Evolutionary conservation across 2,329 filamentous ascomycete species (phyloP), one percentile per base, ranked within the genome.

Genomic region (Paecilomyces variotii): DNA sequence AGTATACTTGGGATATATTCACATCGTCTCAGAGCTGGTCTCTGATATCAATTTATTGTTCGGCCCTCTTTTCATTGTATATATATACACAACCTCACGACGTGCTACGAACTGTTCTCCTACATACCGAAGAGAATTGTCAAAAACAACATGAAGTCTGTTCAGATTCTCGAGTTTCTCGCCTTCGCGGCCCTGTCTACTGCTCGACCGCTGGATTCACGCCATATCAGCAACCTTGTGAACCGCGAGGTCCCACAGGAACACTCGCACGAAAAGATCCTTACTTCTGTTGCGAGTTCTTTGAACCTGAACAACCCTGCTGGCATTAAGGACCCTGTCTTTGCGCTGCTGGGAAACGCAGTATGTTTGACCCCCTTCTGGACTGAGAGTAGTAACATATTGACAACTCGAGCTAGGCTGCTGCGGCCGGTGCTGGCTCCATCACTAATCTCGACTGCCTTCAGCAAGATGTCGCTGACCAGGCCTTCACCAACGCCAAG

Each of bases 401-500:
- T 45, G 11, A 24, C 30, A 49, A 25, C 30, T 19, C 27, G 14
- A 10, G 10, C 25, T 49, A 59, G 51, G 80, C 83, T 1, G 82
- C 79, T 0, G 71, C 75, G 2, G 66, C 68, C 0, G 82, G 82
- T n/a, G 71, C 75, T 55, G 80, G 80, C 55, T 68, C 70, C 51
- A 80, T 82, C 61, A 71, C 71, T 30, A 78, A 85, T 67, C 70
- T 80, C 59, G 81, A 84, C 71, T 86, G 83, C 67, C 79, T 85
- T 53, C 83, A 85, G 68, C 82, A 84, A 75, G 78, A 76, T 55
- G 77, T 77, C 14, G 82, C 82, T 11, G 82, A 84, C 61, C 81
- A 83, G 71, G 82, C 82, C 25, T 84, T 84, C 70, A 84, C 81
- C 68, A 84, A 84, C 62, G 81, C 82, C 32, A 84, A 84, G 68